Percentiles rank a stretch among this genome's conserved stretches.
phyloP scores from a whole-genome alignment of 352 stramenopile genomes.

The Blastocystis sp. region DNA sequence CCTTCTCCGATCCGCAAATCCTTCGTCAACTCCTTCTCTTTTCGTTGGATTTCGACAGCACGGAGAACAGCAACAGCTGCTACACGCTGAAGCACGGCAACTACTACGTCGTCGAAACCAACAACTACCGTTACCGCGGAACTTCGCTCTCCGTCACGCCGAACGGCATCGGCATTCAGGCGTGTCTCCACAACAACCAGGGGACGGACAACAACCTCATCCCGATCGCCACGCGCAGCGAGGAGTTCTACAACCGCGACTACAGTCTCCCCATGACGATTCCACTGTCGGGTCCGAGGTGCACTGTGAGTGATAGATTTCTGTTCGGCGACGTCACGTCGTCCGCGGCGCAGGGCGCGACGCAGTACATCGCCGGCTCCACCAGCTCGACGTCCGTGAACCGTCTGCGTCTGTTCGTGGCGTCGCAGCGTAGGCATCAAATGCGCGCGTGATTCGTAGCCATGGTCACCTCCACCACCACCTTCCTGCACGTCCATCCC shows the following conservation, averaged over 20 bases:
- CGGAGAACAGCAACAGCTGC: neutral
- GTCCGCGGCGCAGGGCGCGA: neutral
- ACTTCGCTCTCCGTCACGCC: conserved; percentile 2
- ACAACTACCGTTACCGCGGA: conserved; percentile 32
- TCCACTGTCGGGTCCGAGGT: neutral
- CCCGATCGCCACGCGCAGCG: neutral
- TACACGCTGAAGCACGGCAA: conserved; percentile 25
- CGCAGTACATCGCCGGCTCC: conserved; percentile 5
- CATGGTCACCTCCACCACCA: neutral
- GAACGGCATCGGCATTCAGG: conserved; percentile 4
- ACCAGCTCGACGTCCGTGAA: neutral
- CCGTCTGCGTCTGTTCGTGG: conserved; percentile 32
- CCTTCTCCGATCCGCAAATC: conserved; percentile 35
- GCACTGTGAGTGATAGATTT: neutral
- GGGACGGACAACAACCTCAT: conserved; percentile 20
- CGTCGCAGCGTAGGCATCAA: neutral
- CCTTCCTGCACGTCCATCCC: neutral
- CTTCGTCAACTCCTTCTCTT: conserved; percentile 14
- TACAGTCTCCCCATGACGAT: conserved; percentile 2
- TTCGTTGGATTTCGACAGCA: neutral
- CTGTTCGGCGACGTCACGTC: conserved; percentile 59
- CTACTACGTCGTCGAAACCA: conserved; percentile 57
- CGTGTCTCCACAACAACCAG: conserved; percentile 1
- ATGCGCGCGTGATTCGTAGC: neutral
- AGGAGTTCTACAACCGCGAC: neutral